A percentile compares a stretch with the other conserved stretches of the same genome.
phyloP scores from a whole-genome alignment of 2,329 filamentous ascomycete genomes.

The Ascocoryne sarcoides region DNA sequence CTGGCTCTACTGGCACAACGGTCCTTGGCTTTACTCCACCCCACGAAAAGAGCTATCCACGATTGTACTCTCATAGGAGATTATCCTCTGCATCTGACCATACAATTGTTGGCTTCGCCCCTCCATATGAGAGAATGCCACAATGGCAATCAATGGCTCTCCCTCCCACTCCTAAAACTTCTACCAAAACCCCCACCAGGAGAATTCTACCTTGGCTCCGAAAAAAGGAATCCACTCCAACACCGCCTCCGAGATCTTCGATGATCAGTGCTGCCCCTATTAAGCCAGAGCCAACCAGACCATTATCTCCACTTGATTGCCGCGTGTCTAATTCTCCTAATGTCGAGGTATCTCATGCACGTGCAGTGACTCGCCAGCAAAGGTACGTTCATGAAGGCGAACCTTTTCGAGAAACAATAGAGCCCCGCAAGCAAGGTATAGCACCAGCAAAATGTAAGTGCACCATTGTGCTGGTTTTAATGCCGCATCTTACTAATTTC shows the following conservation, averaged over 20 bases:
- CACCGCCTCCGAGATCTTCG: slow-evolving; percentile 3
- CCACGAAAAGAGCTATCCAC: slow-evolving; percentile 12
- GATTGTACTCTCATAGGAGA: not conserved
- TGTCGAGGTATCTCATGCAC: too few relatives aligned
- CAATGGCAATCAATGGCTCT: not conserved
- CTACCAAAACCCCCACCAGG: slow-evolving; percentile 8
- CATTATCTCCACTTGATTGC: too few relatives aligned
- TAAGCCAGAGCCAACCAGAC: not conserved
- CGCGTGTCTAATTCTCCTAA: too few relatives aligned
- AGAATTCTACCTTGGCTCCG: slow-evolving; percentile 24
- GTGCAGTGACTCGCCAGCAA: too few relatives aligned
- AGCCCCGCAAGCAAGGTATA: not conserved
- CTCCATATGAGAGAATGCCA: slow-evolving; percentile 11
- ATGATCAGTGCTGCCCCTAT: slow-evolving; percentile 1
- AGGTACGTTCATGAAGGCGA: not conserved
- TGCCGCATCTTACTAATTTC: too few relatives aligned
- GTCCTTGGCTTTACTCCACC: slow-evolving; percentile 14
- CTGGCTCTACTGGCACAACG: slow-evolving; percentile 17
- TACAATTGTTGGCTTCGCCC: slow-evolving; percentile 19
- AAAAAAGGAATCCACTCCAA: slow-evolving; percentile 11
- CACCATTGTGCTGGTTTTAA: too few relatives aligned
- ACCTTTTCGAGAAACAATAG: not conserved
- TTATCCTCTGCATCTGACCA: slow-evolving; percentile 8
- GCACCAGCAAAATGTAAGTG: too few relatives aligned
- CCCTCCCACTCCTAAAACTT: slow-evolving; percentile 1